A percentile compares a stretch with the other conserved stretches of the same genome.
Conservation (phyloP, 1,284 basidiomycete genomes). For the Pseudozyma thailandica region DNA sequence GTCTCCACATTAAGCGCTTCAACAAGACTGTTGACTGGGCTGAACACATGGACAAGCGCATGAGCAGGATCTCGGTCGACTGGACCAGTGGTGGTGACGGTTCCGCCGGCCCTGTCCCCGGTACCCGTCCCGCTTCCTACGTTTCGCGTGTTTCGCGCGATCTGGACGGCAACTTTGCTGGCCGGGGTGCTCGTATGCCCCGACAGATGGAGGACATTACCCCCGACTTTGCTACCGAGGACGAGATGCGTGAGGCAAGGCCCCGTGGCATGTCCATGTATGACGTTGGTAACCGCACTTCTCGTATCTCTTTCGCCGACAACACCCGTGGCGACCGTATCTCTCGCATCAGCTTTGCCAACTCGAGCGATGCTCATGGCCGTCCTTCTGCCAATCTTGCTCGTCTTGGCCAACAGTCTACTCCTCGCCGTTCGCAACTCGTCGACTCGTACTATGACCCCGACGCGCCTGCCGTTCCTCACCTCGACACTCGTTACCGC, state of each 20-base stretch:
- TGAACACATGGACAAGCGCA: conserved; percentile 66
- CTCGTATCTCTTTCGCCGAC: conserved; percentile 55
- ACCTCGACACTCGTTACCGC: conserved; percentile 39
- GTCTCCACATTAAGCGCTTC: conserved; percentile 64
- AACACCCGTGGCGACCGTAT: conserved; percentile 57
- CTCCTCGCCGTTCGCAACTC: conserved; percentile 39
- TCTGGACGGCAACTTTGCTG: conserved; percentile 49
- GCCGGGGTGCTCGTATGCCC: conserved; percentile 50
- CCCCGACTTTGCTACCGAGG: conserved; percentile 40
- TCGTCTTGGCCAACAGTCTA: conserved; percentile 38
- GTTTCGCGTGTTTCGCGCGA: conserved; percentile 51
- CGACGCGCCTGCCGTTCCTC: conserved; percentile 52
- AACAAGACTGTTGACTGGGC: conserved; percentile 67
- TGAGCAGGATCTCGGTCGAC: conserved; percentile 64
- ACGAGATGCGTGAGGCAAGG: conserved; percentile 54
- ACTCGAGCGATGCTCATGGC: conserved; percentile 50
- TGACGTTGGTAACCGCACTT: conserved; percentile 49
- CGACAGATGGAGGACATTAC: conserved; percentile 54
- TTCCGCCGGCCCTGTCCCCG: conserved; percentile 54
- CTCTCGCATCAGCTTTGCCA: conserved; percentile 58
- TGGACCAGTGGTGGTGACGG: conserved; percentile 62
- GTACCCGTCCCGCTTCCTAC: conserved; percentile 57
- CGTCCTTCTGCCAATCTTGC: conserved; percentile 39
- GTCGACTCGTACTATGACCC: conserved; percentile 58
- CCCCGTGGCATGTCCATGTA: conserved; percentile 53